Evolutionary conservation across 352 stramenopile genomes (phyloP), one percentile per base, ranked within the genome.

Genomic region (Aphanomyces cochlioides): DNA sequence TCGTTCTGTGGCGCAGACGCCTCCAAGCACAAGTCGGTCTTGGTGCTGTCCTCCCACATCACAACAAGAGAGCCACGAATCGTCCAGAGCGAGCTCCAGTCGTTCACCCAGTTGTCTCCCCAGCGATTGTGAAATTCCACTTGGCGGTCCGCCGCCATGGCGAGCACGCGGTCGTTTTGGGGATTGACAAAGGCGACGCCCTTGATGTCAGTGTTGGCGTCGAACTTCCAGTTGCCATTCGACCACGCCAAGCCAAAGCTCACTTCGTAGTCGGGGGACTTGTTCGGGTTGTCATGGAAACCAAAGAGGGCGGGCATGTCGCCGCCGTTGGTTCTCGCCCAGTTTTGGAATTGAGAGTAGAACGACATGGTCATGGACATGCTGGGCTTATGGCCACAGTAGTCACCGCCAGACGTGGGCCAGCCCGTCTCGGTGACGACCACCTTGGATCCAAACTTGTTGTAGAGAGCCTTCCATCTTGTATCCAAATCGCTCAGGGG

Each of bases 1-100:
- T 79, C 84, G 67, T 89, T 74, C 72, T 66, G 78, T 1, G 21
- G 47, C 63, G 90, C 71, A 60, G 83, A 88, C 8, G 82, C 82
- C 48, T 89, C 82, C 7, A 92, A 70, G 47, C 84, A 92, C 6
- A 74, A 57, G 36, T 56, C 61, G 21, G 48, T 64, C 72, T 66
- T 70, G 65, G 43, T 50, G 10, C 17, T 50, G 43, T 12, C 17
- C 2, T 50, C 43, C 43, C 43, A 50, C 43, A n/a, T n/a, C 17
- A n/a, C 43, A n/a, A 50, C 43, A 0, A 50, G 43, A 12, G 43
- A 12, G 43, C 43, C 43, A n/a, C 43, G 43, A n/a, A 50, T n/a
- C 10, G 43, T 50, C 43, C 43, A 50, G 10, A n/a, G 43, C 10
- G 43, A 50, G 10, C 1, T n/a, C 10, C 10, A 12, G 17, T 50